Conservation (phyloP, 2,329 filamentous ascomycete genomes). For the Taxawa tesnikishii region DNA sequence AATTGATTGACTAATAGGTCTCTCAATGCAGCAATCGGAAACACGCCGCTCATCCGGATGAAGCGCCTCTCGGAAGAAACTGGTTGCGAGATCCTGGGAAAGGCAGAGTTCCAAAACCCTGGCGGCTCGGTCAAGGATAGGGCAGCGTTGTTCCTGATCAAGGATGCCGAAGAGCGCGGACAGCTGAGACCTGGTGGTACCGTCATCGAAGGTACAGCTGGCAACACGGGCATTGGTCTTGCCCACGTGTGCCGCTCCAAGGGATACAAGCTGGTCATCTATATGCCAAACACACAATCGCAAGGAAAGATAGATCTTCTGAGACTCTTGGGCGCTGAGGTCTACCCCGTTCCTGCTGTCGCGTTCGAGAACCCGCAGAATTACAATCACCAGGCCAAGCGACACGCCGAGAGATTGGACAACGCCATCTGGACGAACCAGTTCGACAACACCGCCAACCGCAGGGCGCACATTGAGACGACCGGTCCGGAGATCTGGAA, state of each 20-base stretch:
- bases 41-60: conserved; percentile 86
- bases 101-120: conserved; percentile 98
- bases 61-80: conserved; percentile 82
- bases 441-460: conserved; percentile 93
- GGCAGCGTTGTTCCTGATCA: conserved; percentile 85
- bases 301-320: conserved; percentile 95
- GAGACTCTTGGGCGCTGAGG: conserved; percentile 81
- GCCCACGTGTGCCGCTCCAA: conserved; percentile 89
- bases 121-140: conserved; percentile 94
- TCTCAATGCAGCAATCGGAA: conserved; percentile 68
- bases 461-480: conserved; percentile 88
- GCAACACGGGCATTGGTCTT: conserved; percentile 95
- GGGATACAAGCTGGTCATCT: conserved; percentile 93
- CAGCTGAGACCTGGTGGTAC: conserved; percentile 77
- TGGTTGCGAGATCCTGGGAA: conserved; percentile 86
- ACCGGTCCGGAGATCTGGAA: conserved; percentile 96
- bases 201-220: conserved; percentile 91
- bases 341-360: conserved; percentile 90
- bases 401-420: conserved; percentile 75
- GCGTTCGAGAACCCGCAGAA: conserved; percentile 91
- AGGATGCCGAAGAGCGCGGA: conserved; percentile 82
- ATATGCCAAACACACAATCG: conserved; percentile 98
- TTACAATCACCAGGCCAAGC: conserved; percentile 91
- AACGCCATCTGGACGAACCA: conserved; percentile 98
- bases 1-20: conserved; percentile 7